Percentiles rank a stretch among this genome's conserved stretches.
Conservation (phyloP, 2,329 filamentous ascomycete species). For the Metarhizium humberi region DNA sequence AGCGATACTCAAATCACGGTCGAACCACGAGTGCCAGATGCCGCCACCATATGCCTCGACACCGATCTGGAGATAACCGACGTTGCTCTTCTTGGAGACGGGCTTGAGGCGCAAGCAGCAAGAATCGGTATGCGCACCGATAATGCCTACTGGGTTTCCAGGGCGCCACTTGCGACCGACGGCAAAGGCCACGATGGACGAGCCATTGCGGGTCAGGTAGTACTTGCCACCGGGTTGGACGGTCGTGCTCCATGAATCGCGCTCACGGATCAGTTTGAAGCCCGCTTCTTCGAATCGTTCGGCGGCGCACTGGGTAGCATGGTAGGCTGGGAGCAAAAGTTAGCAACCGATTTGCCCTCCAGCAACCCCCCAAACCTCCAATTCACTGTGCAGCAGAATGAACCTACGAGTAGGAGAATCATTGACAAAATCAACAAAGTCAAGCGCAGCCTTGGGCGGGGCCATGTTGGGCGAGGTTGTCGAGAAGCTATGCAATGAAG, state of each 20-base stretch:
- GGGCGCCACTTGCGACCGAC: slow-evolving; percentile 86
- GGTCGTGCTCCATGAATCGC: slow-evolving; percentile 74
- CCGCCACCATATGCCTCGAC: slow-evolving; percentile 96
- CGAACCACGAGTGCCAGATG: slow-evolving; percentile 98
- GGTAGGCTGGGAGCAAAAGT: slow-evolving; percentile 60
- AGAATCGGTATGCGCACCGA: slow-evolving; percentile 94
- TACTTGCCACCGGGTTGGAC: slow-evolving; percentile 87
- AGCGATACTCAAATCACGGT: slow-evolving; percentile 84
- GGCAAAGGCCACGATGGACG: slow-evolving; percentile 86
- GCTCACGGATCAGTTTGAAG: slow-evolving; percentile 82
- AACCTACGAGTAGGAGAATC: slow-evolving; percentile 80
- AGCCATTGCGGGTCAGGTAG: slow-evolving; percentile 88
- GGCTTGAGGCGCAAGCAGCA: slow-evolving; percentile 89
- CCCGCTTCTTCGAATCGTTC: slow-evolving; percentile 71
- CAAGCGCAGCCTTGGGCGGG: slow-evolving; percentile 52
- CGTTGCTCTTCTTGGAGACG: slow-evolving; percentile 76
- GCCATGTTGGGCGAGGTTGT: slow-evolving; percentile 35
- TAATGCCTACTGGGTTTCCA: slow-evolving; percentile 84
- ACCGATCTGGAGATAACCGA: slow-evolving; percentile 87
- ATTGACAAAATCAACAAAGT: slow-evolving; percentile 91
- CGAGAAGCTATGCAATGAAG: slow-evolving; percentile 11
- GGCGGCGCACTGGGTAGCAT: slow-evolving; percentile 76
- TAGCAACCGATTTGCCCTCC: neutral
- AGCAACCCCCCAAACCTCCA: neutral
- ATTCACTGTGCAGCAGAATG: neutral